Base-by-base conservation (phyloP, 306 rosid species). In the Corylus americana region DNA sequence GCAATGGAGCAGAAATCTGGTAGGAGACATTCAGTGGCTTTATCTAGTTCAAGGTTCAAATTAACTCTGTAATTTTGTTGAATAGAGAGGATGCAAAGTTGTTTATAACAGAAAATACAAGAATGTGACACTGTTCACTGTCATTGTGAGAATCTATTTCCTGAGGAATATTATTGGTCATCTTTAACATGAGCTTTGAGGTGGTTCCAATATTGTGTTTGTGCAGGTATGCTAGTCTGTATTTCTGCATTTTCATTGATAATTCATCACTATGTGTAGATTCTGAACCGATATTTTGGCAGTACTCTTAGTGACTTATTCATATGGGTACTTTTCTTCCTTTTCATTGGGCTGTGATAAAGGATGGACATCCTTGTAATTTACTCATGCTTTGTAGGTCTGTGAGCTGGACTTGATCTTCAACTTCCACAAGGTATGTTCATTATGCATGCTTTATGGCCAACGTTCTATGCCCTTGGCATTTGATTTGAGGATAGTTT, bases 161-260 rank as follows among this genome's bases (percentile, higher is more conserved):
- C 50, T 13, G 25, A 7, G 51, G 8, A 9, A 71, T 42, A 20
- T 35, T 61, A 29, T 31, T 27, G 18, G 47, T 22, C 17, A 7
- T 78, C 61, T 69, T 25, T 7, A 53, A 25, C 31, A 2, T 75
- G 64, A 51, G 39, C 51, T 45, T 22, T 22, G 22, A 22, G 22
- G 22, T 22, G 57, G 49, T 75, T 83, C 71, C 57, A 37, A 13
- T 83, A 77, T 10, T 54, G 76, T 59, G 75, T 37, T 57, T 47
- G n/a, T 86, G 87, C 85, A 95, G 94, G 88, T 96, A 96, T 83
- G 98, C 98, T 18, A 91, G 99, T 74, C 92, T 93, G 55, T 96
- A 22, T 22, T 22, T 22, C 76, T 90, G 98, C 87, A 87, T 93
- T 61, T 90, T 96, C 87, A 87, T 88, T 80, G 98, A 93, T 91